Evolutionary conservation across 83 land plant genomes (phyloP).

Genomic region (Picea abies): DNA sequence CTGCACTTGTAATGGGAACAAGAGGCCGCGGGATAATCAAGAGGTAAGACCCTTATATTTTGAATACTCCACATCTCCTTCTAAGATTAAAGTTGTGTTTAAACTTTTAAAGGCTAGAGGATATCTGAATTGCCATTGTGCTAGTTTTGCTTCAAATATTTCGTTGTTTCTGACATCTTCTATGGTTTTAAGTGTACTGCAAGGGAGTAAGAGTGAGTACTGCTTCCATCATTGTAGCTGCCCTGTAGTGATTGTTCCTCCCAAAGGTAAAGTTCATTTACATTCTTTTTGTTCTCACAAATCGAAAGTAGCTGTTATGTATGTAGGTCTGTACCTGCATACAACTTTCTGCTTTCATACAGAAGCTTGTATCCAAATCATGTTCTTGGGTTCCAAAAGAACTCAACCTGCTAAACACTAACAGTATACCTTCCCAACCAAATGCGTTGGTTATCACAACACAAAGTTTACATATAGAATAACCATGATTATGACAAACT

Average conservation of each 20-base stretch:
- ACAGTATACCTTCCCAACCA: no score
- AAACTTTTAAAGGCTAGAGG: not conserved
- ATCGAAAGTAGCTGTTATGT: not conserved
- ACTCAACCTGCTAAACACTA: no score
- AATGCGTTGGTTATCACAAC: no score
- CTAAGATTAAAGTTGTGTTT: not conserved
- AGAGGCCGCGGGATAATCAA: slow-evolving; percentile 65
- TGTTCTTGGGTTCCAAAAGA: not conserved
- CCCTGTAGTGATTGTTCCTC: slow-evolving; percentile 79
- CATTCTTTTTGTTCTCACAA: not conserved
- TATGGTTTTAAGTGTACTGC: slow-evolving; percentile 54
- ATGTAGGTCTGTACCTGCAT: not conserved
- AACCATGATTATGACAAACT: no score
- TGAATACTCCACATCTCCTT: not conserved
- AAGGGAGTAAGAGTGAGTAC: slow-evolving; percentile 80
- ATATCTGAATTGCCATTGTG: not conserved
- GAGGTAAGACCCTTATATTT: slow-evolving; percentile 40
- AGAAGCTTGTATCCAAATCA: not conserved
- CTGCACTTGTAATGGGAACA: slow-evolving; percentile 78
- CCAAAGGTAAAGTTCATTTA: slow-evolving; percentile 55
- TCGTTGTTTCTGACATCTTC: not conserved
- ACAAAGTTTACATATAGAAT: no score
- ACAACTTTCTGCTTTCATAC: not conserved
- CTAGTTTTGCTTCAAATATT: not conserved
- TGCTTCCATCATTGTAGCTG: slow-evolving; percentile 65